A percentile compares a stretch with the other conserved stretches of the same genome.
Conservation (phyloP, 2,329 filamentous ascomycete genomes). For the Neofusicoccum kwambonambiense region DNA sequence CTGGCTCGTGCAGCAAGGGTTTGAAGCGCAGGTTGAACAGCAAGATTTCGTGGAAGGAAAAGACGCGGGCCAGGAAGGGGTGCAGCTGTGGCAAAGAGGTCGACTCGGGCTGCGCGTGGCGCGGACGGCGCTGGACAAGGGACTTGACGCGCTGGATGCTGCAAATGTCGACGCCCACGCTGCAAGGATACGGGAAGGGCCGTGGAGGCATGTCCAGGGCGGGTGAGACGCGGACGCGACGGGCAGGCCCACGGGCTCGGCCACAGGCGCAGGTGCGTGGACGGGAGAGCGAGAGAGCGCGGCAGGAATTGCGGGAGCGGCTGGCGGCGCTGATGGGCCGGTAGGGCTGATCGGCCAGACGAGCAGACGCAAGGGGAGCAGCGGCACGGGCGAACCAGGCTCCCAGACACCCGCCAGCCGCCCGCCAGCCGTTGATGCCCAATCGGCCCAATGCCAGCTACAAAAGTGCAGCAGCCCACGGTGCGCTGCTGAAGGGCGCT, state of each 20-base stretch:
- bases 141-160: slow-evolving; percentile 64
- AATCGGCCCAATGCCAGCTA: too few relatives aligned
- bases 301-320: background rate
- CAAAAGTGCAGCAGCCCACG: too few relatives aligned
- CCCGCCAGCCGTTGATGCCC: too few relatives aligned
- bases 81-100: background rate
- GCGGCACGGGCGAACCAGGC: too few relatives aligned
- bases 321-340: background rate
- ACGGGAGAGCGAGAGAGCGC: background rate
- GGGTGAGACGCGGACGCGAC: background rate
- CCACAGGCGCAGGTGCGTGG: background rate
- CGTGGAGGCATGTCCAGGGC: slow-evolving; percentile 40
- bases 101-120: background rate
- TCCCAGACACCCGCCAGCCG: too few relatives aligned
- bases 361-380: too few relatives aligned
- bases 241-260: background rate
- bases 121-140: background rate
- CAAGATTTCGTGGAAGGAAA: slow-evolving; percentile 14
- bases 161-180: slow-evolving; percentile 78
- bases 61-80: background rate
- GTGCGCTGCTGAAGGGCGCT: too few relatives aligned
- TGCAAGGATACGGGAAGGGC: slow-evolving; percentile 64
- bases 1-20: background rate
- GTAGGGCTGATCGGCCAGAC: background rate
- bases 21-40: background rate